phyloP scores from a whole-genome alignment of 768 basidiomycete species.

The Neoboletus magnificus region DNA sequence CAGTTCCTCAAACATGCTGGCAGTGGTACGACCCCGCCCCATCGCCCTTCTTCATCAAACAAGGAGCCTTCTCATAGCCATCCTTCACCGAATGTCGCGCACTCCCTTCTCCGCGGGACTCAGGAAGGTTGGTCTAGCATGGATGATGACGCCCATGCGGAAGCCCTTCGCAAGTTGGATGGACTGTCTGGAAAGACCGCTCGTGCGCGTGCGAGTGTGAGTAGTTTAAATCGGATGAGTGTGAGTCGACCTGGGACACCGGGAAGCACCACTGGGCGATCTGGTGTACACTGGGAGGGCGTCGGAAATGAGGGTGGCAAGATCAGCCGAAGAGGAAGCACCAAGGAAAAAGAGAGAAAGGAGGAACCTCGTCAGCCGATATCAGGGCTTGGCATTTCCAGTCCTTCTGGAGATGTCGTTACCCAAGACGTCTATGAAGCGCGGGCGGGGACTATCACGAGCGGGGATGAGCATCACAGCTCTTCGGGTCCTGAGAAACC shows the following conservation, averaged over 20 bases:
- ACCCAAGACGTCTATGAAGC: conserved; percentile 41
- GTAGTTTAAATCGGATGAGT: conserved; percentile 64
- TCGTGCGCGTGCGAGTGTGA: conserved; percentile 73
- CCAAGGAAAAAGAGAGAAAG: conserved; percentile 47
- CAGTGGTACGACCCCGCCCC: conserved; percentile 36
- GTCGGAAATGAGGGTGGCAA: conserved; percentile 40
- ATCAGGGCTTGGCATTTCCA: conserved; percentile 35
- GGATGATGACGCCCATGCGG: conserved; percentile 85
- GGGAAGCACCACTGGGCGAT: conserved; percentile 47
- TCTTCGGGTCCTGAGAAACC: conserved; percentile 56
- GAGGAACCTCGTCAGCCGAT: conserved; percentile 27
- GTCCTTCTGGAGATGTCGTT: conserved; percentile 32
- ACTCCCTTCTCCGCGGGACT: conserved; percentile 80
- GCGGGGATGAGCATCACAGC: conserved; percentile 56
- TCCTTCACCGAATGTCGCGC: conserved; percentile 66
- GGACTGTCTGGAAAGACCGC: conserved; percentile 77
- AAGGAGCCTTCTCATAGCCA: conserved; percentile 40
- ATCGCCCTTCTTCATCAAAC: conserved; percentile 37
- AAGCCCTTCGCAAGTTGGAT: conserved; percentile 90
- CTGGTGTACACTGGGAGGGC: conserved; percentile 73
- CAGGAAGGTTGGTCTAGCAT: conserved; percentile 89
- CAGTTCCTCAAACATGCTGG: conserved; percentile 67
- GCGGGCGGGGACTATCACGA: conserved; percentile 41
- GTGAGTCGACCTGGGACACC: conserved; percentile 76
- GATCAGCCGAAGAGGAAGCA: conserved; percentile 36